Base-by-base conservation (phyloP, 2,329 filamentous ascomycete species). In the Fusarium begoniae region DNA sequence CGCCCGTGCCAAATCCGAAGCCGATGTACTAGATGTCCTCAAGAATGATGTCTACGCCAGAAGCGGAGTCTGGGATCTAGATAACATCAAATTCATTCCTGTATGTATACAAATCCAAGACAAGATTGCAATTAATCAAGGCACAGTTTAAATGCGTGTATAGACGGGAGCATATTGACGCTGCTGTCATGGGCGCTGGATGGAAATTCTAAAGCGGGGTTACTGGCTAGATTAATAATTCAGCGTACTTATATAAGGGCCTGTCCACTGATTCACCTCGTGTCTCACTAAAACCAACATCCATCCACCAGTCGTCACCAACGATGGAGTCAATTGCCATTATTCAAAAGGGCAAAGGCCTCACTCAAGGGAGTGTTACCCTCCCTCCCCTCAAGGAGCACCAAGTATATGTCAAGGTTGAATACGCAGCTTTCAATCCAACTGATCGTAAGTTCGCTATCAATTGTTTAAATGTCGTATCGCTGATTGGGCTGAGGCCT, bases 381-480 rank as follows among this genome's bases (percentile, higher is more conserved):
- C 44, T 75, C 0, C 70, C 73, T 32, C 40, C 44, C n/a, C 38
- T 75, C 0, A 64, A 67, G 17, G 62, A 70, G 10, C 72, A 79
- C 18, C 74, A 80, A 51, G 71, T 72, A 1, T 70, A 72, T 2
- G 75, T 80, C 20, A 75, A 75, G 26, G 67, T 80, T 5, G 66
- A 72, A 10, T 44, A 68, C n/a, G 73, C 72, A 3, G 78, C 78
- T 1, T 78, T 79, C 26, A 80, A 80, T 28, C 78, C 77, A 3
- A 79, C 78, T 1, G 78, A 80, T 32, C 56, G 78, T 77, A 63
- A 5, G 59, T 40, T 22, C 13, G 8, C 13, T 13, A 8, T 11
- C 17, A 8, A 8, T 3, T 17, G 1, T 20, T 1, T 3, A 26
- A 7, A 26, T 7, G 12, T 5, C 6, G 17, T 45, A 18, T 26